Percentiles rank a stretch among this genome's conserved stretches.
Conservation (phyloP, 192 early-diverging fungal species). For the Gaertneriomyces semiglobifer region DNA sequence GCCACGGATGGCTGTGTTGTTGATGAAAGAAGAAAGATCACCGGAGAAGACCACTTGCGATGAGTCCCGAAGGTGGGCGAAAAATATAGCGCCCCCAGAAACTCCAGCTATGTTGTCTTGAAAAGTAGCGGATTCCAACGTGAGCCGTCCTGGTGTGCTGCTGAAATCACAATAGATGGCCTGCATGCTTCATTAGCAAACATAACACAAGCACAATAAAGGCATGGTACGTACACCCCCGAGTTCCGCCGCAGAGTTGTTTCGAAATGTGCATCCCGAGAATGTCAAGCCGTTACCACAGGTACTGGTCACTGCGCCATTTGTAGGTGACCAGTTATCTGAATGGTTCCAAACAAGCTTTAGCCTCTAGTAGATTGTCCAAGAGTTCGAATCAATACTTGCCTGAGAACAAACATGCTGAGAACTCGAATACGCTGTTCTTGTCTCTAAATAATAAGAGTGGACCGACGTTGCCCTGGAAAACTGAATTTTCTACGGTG, state of each 20-base stretch:
- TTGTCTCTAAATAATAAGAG: neutral
- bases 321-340: conserved; percentile 16
- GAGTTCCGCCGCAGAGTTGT: neutral
- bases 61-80: neutral
- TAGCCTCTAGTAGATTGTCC: neutral
- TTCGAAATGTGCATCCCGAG: neutral
- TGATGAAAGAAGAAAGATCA: neutral
- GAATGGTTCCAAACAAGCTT: neutral
- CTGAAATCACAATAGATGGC: neutral
- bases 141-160: neutral
- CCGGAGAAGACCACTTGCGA: neutral
- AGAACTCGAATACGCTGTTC: conserved; percentile 3
- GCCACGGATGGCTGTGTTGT: neutral
- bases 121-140: neutral
- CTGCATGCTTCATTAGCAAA: neutral
- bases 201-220: neutral
- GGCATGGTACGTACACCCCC: conserved; percentile 7
- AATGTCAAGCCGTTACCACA: conserved; percentile 10
- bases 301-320: conserved; percentile 13
- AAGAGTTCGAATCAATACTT: neutral
- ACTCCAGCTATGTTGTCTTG: conserved; percentile 6
- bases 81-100: conserved; percentile 12
- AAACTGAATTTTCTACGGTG: neutral
- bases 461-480: conserved; percentile 11
- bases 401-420: conserved; percentile 3